Conservation (phyloP, 345 rosid genomes). For the Arabidopsis thaliana region DNA sequence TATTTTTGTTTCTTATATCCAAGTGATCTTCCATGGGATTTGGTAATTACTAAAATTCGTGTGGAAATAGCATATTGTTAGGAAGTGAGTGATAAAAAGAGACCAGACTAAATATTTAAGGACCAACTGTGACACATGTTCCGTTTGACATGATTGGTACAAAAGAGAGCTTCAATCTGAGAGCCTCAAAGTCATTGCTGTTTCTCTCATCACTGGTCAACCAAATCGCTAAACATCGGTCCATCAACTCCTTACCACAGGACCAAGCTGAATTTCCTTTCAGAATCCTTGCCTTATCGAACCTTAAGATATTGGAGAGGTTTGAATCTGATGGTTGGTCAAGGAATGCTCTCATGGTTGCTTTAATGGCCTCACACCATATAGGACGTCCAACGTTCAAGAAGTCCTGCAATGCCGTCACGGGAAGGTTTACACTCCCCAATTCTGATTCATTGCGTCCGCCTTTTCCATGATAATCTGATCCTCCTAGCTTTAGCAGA, state of each 20-base stretch:
- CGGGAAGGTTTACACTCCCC: constrained; percentile 86
- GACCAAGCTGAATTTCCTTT: constrained; percentile 51
- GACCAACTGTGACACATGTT: constrained; percentile 42
- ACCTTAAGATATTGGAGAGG: constrained; percentile 64
- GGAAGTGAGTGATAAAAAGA: too few species aligned
- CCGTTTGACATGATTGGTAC: constrained; percentile 45
- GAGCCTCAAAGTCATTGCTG: constrained; percentile 65
- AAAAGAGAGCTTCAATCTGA: constrained; percentile 56
- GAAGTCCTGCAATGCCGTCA: constrained; percentile 62
- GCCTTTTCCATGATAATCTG: constrained; percentile 91
- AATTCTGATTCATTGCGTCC: constrained; percentile 80
- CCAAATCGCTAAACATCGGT: constrained; percentile 66
- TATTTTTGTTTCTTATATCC: too few species aligned
- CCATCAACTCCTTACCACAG: constrained; percentile 66
- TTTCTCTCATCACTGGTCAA: constrained; percentile 67
- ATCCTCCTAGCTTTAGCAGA: constrained; percentile 92
- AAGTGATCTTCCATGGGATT: too few species aligned
- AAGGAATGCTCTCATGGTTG: constrained; percentile 55
- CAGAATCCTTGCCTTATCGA: constrained; percentile 51
- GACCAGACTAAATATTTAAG: constrained; percentile 5
- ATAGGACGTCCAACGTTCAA: constrained; percentile 78
- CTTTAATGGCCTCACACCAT: constrained; percentile 76
- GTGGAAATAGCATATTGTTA: too few species aligned
- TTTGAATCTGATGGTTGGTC: constrained; percentile 72
- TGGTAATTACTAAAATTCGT: too few species aligned